phyloP scores from a whole-genome alignment of 805 yeast genomes.

The Suhomyces prunicola region DNA sequence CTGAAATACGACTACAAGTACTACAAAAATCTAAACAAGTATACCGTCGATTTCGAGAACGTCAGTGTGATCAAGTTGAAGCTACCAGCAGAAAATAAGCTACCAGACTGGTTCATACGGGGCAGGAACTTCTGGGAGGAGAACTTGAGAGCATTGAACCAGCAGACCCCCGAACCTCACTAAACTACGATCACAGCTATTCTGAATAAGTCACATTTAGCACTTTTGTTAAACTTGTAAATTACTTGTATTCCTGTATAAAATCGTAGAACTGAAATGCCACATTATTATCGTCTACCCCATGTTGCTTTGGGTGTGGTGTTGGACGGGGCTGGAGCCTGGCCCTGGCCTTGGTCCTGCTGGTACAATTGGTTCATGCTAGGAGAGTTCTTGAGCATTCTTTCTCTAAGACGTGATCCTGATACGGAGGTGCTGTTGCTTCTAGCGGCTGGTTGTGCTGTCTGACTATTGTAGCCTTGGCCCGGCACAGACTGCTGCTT shows the following conservation, averaged over 20 bases:
- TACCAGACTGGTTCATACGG: slow-evolving; percentile 74
- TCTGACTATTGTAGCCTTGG: slow-evolving; percentile 23
- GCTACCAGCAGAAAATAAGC: slow-evolving; percentile 57
- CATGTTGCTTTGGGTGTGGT: slow-evolving; percentile 20
- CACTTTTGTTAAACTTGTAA: not conserved
- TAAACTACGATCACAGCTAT: not conserved
- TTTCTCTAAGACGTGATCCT: slow-evolving; percentile 24
- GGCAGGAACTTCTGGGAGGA: slow-evolving; percentile 69
- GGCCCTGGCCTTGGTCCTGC: slow-evolving; percentile 7
- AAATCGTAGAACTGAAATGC: not conserved
- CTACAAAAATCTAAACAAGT: slow-evolving; percentile 40
- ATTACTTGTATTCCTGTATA: not conserved
- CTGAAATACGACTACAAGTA: slow-evolving; percentile 31
- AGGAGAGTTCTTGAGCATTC: slow-evolving; percentile 22
- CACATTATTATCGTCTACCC: slow-evolving; percentile 16
- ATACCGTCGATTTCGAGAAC: slow-evolving; percentile 29
- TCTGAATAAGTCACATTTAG: not conserved
- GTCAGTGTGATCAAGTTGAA: slow-evolving; percentile 41
- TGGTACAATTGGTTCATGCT: slow-evolving; percentile 11
- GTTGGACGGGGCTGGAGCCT: slow-evolving; percentile 3
- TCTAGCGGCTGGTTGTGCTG: slow-evolving; percentile 16
- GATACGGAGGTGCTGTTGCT: slow-evolving; percentile 25
- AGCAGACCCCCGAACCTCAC: not conserved
- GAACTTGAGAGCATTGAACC: slow-evolving; percentile 6
- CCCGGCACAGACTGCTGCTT: slow-evolving; percentile 37